phyloP scores from a whole-genome alignment of 2,329 filamentous ascomycete genomes.

The Colletotrichum acutatum region DNA sequence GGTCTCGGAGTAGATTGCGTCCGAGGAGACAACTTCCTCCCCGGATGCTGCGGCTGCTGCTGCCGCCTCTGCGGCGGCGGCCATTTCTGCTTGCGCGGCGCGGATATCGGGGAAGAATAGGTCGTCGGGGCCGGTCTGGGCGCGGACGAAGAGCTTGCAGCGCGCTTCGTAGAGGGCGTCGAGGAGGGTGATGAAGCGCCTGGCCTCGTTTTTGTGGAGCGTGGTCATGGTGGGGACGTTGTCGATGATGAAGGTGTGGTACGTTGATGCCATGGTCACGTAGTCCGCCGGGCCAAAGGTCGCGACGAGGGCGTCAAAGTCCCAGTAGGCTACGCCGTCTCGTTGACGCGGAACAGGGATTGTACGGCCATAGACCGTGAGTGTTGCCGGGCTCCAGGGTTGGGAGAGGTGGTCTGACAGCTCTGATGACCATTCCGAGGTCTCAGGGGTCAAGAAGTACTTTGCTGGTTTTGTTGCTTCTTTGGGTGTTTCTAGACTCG shows the following conservation, averaged over 20 bases:
- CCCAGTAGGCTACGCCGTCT: slow-evolving; percentile 70
- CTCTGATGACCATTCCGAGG: slow-evolving; percentile 10
- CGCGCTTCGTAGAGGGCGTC: slow-evolving; percentile 86
- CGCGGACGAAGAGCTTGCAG: slow-evolving; percentile 78
- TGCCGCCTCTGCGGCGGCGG: neutral
- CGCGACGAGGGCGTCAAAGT: slow-evolving; percentile 75
- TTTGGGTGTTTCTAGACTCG: neutral
- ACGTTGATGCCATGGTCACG: slow-evolving; percentile 82
- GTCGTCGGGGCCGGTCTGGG: slow-evolving; percentile 74
- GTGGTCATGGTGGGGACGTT: slow-evolving; percentile 74
- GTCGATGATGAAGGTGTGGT: slow-evolving; percentile 81
- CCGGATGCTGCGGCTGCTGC: neutral
- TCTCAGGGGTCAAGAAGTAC: slow-evolving; percentile 25
- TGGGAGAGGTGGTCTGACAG: slow-evolving; percentile 7
- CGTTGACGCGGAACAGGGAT: slow-evolving; percentile 69
- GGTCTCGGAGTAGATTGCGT: slow-evolving; percentile 57
- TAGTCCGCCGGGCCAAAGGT: slow-evolving; percentile 84
- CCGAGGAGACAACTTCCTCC: slow-evolving; percentile 40
- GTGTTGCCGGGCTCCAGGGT: slow-evolving; percentile 54
- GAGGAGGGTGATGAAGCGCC: slow-evolving; percentile 82
- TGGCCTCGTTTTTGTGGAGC: slow-evolving; percentile 81
- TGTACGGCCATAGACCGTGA: slow-evolving; percentile 72
- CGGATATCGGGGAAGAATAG: slow-evolving; percentile 78
- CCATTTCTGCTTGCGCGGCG: slow-evolving; percentile 14
- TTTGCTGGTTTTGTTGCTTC: slow-evolving; percentile 26